Evolutionary conservation across 306 rosid species (phyloP), one percentile per base, ranked within the genome.

Genomic region (Lathyrus sativus): DNA sequence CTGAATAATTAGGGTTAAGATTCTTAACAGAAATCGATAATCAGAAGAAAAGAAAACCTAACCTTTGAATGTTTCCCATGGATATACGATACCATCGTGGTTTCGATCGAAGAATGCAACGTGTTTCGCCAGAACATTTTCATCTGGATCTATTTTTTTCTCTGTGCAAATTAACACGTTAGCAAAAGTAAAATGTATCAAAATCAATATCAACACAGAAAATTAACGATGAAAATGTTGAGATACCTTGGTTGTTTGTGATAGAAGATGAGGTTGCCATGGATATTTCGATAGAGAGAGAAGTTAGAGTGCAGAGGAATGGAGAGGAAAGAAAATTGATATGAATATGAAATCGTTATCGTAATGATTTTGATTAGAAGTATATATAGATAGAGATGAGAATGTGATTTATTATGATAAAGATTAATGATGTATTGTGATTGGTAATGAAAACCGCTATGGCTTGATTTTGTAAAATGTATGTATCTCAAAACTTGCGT

Each of bases 21-120:
- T 50, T 48, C 3, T 7, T 15, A 48, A 17, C 3, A 62, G 4
- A 46, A 46, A 46, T 3, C 9, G 24, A 58, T 11, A 8, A 1
- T 46, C 2, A 13, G 3, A n/a, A 49, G 22, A 50, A 3, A 22
- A 53, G 0, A n/a, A 29, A 26, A 8, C 8, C n/a, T 2, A 6
- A 59, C 96, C 96, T 87, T 80, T 79, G 70, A 81, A 87, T 11
- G 98, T 92, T 37, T 92, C 98, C 90, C 85, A 86, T 18, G 98
- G 98, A 5, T 92, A 89, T 74, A 92, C 69, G 66, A 92, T 15
- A 60, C 91, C 92, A 8, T 91, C 91, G 0, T 77, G 73, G 42
- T 91, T 87, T 59, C 88, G 73, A 65, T 91, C 91, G n/a, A 89
- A 92, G 64, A 89, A 92, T 7, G 82, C 84, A 15, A 78, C 95